Percentiles rank a stretch among this genome's conserved stretches.
These are phyloP conservation scores for Gracilariopsis chorda DNA, from an alignment of 23 red algal genomes.

Conservation along the genomic window DNA sequence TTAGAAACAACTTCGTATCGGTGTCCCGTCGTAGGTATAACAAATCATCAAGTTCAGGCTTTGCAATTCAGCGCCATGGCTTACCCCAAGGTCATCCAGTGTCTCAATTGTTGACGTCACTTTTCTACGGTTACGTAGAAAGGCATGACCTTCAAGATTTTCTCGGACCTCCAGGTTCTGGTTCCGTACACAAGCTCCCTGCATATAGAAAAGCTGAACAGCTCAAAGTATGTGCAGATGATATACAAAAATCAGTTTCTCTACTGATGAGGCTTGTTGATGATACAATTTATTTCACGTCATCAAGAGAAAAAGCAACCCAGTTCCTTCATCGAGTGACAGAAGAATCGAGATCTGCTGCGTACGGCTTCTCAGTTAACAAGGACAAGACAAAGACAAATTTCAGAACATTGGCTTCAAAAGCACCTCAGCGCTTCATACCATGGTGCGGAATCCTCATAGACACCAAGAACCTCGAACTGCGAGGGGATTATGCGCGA, in stretches of 20 bases:
- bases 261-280: slow-evolving; percentile 65
- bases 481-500: slow-evolving; percentile 35
- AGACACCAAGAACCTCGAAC: slow-evolving; percentile 20
- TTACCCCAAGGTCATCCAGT: slow-evolving; percentile 44
- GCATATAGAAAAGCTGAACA: neutral
- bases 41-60: slow-evolving; percentile 5
- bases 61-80: slow-evolving; percentile 52
- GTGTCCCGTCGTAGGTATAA: neutral
- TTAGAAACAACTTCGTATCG: slow-evolving; percentile 26
- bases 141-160: slow-evolving; percentile 26
- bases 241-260: neutral
- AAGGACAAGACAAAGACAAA: slow-evolving; percentile 44
- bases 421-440: neutral
- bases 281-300: slow-evolving; percentile 43
- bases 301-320: neutral
- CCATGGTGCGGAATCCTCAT: slow-evolving; percentile 60
- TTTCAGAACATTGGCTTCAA: neutral
- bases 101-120: slow-evolving; percentile 48
- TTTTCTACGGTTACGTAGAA: slow-evolving; percentile 61
- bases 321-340: slow-evolving; percentile 25
- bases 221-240: too few relatives aligned
- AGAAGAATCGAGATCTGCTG: slow-evolving; percentile 30
- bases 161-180: neutral
- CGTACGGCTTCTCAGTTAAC: slow-evolving; percentile 45
- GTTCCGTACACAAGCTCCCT: too few relatives aligned